phyloP scores from a whole-genome alignment of 2,329 filamentous ascomycete genomes.

The Paraphaeosphaeria minitans region DNA sequence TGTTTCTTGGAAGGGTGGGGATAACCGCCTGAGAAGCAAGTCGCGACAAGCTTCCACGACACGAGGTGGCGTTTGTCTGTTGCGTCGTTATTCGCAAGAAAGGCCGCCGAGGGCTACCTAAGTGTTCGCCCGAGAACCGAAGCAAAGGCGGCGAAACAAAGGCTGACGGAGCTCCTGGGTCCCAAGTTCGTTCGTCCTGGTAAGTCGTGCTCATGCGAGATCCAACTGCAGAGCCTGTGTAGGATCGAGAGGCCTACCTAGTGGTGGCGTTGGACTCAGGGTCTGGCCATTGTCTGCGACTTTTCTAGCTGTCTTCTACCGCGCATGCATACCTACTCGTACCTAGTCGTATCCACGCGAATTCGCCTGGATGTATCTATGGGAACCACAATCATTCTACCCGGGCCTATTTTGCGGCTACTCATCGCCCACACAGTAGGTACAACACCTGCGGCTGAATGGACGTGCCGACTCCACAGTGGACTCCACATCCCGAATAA shows the following conservation, averaged over 20 bases:
- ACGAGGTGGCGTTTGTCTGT: neutral
- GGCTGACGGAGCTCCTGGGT: neutral
- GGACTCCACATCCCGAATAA: neutral
- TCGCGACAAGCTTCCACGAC: conserved; percentile 6
- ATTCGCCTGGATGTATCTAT: conserved; percentile 2
- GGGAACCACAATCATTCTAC: neutral
- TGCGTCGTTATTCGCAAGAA: neutral
- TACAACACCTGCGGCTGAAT: neutral
- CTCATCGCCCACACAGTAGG: neutral
- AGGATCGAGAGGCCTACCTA: neutral
- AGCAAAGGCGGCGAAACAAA: neutral
- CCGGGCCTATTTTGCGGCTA: neutral
- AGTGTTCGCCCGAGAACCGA: neutral
- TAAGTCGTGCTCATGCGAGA: neutral
- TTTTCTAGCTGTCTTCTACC: conserved; percentile 7
- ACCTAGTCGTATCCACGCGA: neutral
- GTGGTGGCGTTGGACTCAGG: neutral
- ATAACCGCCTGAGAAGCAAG: neutral
- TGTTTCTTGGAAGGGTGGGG: conserved; percentile 2
- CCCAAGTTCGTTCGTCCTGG: neutral
- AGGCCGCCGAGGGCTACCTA: conserved; percentile 6
- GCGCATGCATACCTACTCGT: neutral
- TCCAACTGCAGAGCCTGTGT: neutral
- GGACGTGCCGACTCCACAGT: no score
- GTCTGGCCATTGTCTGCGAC: neutral